phyloP scores from a whole-genome alignment of 2,329 filamentous ascomycete species.

The Pyrenophora teres region DNA sequence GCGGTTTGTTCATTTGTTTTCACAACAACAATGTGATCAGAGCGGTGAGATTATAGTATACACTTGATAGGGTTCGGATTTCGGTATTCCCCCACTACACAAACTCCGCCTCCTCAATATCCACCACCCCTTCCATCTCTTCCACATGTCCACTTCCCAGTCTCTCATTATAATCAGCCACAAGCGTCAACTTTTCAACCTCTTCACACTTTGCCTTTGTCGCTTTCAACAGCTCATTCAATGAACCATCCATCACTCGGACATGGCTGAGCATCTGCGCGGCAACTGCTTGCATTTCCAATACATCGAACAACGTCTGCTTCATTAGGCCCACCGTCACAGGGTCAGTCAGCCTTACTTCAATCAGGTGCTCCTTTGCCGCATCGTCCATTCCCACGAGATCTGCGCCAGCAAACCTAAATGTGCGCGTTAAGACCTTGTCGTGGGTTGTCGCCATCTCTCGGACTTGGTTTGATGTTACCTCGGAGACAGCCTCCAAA shows the following conservation, averaged over 20 bases:
- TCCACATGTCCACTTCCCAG: neutral
- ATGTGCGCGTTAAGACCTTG: conserved; percentile 5
- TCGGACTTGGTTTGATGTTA: conserved; percentile 4
- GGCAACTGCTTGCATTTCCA: conserved; percentile 5
- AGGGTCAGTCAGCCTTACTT: conserved; percentile 13
- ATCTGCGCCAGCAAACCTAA: conserved; percentile 21
- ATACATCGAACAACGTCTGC: conserved; percentile 13
- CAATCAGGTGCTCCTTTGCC: conserved; percentile 6
- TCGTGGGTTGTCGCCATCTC: conserved; percentile 7
- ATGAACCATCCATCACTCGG: conserved; percentile 5
- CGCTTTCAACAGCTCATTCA: conserved; percentile 13
- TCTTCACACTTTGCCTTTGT: conserved; percentile 10
- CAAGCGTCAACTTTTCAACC: conserved; percentile 2
- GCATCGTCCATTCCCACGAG: neutral
- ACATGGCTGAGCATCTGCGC: conserved; percentile 10
- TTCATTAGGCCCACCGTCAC: conserved; percentile 20
- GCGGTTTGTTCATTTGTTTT: neutral
- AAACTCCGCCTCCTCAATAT: neutral
- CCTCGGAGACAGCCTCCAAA: conserved; percentile 4
- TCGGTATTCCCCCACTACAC: neutral
- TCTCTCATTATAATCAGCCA: conserved; percentile 1
- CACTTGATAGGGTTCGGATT: too few species aligned
- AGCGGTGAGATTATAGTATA: too few species aligned
- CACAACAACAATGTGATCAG: neutral
- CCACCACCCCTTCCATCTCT: neutral